These are phyloP conservation scores for Podila minutissima DNA, from an alignment of 192 early-diverging fungal species.

Conservation along the genomic window DNA sequence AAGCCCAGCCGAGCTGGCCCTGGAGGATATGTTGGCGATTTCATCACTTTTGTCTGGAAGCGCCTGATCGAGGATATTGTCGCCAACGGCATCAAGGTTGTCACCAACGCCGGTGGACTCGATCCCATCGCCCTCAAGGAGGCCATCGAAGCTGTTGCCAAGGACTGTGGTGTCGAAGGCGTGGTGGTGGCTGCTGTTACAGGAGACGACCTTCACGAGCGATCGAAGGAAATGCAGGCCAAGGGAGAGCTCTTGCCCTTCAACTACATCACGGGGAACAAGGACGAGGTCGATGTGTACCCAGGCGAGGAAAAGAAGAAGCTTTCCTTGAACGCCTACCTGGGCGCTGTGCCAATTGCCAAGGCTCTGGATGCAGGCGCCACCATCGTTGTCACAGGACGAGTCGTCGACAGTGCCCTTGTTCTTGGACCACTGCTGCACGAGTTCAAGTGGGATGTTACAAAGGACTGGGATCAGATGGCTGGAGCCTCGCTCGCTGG, in stretches of 20 bases:
- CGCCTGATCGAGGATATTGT: constrained; percentile 56
- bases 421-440: constrained; percentile 71
- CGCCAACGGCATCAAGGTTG: constrained; percentile 65
- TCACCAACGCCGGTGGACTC: constrained; percentile 75
- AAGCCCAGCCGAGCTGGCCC: constrained; percentile 57
- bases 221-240: constrained; percentile 28
- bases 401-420: constrained; percentile 73
- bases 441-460: constrained; percentile 65
- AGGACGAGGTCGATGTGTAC: constrained; percentile 57
- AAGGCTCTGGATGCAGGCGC: constrained; percentile 65
- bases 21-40: constrained; percentile 68
- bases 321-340: constrained; percentile 72
- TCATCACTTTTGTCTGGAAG: constrained; percentile 64
- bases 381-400: constrained; percentile 73
- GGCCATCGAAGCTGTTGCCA: constrained; percentile 65
- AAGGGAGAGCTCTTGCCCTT: constrained; percentile 49
- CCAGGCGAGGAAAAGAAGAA: constrained; percentile 61
- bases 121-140: constrained; percentile 69
- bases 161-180: constrained; percentile 53
- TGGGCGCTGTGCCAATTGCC: constrained; percentile 66
- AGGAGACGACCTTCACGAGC: constrained; percentile 67
- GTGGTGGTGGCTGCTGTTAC: constrained; percentile 67
- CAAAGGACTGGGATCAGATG: constrained; percentile 63
- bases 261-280: constrained; percentile 49
- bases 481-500: constrained; percentile 72